Base-by-base conservation (phyloP, 192 early-diverging fungal species). In the Dissophora ornata region DNA sequence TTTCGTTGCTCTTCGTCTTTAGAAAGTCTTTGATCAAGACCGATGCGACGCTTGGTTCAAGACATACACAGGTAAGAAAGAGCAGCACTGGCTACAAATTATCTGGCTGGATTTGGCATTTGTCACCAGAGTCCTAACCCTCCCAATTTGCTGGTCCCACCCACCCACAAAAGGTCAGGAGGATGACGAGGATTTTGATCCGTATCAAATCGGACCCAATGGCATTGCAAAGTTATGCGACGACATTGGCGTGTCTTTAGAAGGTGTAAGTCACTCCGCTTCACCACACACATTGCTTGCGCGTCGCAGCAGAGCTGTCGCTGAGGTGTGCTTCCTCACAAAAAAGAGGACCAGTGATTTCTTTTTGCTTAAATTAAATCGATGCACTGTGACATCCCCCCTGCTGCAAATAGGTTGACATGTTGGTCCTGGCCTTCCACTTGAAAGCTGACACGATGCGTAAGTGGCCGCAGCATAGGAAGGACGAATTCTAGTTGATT, bases 381-480 rank as follows among this genome's bases (percentile, higher is more conserved):
- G n/a, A n/a, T n/a, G n/a, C n/a, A n/a, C 13, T 34, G 19, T 12
- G 12, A 38, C 12, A 5, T 12, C 44, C 44, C 44, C 18, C n/a
- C 15, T n/a, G 9, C 44, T 45, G n/a, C 44, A 45, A 18, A 45
- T 67, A 77, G 73, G 57, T 77, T 45, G 73, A 77, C 33, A 77
- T 77, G 73, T 40, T 77, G 42, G 73, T 77, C 28, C 59, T 77
- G 4, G 73, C 73, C 6, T 77, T 57, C 49, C 73, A 77, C 44
- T 46, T 77, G 52, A 12, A 67, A 15, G 73, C 73, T 22, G 64
- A 77, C 47, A 67, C 73, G 29, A 77, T 77, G 73, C 73, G 73
- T 77, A 77, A 67, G 73, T 33, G 42, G 13, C 42, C 24, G 29
- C n/a, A 46, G 8, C 42, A 13, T 38, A 9, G 36, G 36, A 47